Conservation (phyloP, 2,329 filamentous ascomycete genomes). For the Aspergillus felis region DNA sequence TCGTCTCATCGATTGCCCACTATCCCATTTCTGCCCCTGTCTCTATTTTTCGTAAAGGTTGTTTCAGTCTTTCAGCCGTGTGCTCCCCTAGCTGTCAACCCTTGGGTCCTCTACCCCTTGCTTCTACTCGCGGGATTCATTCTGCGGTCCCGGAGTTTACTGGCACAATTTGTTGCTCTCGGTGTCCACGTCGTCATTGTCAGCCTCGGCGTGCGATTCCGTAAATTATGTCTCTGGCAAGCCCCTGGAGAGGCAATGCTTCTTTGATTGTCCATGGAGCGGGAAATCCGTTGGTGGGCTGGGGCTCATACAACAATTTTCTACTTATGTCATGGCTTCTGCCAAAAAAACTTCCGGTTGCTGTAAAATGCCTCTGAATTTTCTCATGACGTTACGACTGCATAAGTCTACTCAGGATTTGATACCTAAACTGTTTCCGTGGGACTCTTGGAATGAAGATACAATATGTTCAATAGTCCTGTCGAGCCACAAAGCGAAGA, state of each 20-base stretch:
- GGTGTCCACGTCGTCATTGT: conserved; percentile 47
- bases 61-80: conserved; percentile 64
- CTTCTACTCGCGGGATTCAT: conserved; percentile 67
- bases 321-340: background rate
- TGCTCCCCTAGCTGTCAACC: conserved; percentile 65
- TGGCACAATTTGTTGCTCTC: conserved; percentile 41
- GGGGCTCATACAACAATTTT: background rate
- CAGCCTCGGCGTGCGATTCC: conserved; percentile 35
- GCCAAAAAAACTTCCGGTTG: background rate
- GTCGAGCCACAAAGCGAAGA: background rate
- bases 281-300: background rate
- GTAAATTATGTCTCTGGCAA: conserved; percentile 30
- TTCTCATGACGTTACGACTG: background rate
- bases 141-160: conserved; percentile 36
- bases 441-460: background rate
- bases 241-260: background rate
- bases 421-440: background rate
- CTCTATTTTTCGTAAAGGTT: conserved; percentile 67
- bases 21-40: conserved; percentile 45
- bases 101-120: conserved; percentile 63
- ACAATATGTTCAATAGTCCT: background rate
- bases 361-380: background rate
- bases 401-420: background rate
- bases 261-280: background rate
- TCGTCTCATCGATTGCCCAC: conserved; percentile 30